Conservation (phyloP, 768 basidiomycete genomes). For the Rhodotorula graminis region DNA sequence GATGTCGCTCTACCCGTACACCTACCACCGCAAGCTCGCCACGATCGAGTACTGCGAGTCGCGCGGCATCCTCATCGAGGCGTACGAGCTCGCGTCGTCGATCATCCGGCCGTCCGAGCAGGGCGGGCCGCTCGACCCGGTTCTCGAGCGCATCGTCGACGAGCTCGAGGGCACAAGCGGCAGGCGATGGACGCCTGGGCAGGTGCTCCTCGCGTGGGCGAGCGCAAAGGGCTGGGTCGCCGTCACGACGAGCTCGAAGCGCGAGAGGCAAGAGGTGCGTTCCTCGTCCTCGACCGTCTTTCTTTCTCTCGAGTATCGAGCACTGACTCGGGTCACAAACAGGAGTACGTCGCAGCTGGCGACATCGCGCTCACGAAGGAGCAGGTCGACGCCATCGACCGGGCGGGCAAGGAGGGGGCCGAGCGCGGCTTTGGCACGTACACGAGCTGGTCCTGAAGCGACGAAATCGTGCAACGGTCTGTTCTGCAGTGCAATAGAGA, state of each 20-base stretch:
- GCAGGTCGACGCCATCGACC: slow-evolving; percentile 10
- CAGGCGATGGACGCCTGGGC: background rate
- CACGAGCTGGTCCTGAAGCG: background rate
- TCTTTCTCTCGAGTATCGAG: too few relatives aligned
- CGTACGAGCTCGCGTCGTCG: slow-evolving; percentile 11
- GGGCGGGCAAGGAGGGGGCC: background rate
- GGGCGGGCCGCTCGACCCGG: slow-evolving; percentile 14
- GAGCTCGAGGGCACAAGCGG: background rate
- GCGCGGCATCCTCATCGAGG: slow-evolving; percentile 6
- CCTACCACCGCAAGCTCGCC: background rate
- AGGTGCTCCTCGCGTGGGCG: slow-evolving; percentile 11
- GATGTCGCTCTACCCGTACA: slow-evolving; percentile 18
- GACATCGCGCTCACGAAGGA: background rate
- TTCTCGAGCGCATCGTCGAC: background rate
- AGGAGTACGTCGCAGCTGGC: slow-evolving; percentile 10
- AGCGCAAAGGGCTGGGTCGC: background rate
- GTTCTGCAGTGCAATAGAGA: too few relatives aligned
- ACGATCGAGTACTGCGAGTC: background rate
- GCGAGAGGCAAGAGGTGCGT: background rate
- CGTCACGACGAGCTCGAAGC: slow-evolving; percentile 7
- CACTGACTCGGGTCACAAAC: too few relatives aligned
- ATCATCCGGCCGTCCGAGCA: slow-evolving; percentile 3
- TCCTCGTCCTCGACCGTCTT: too few relatives aligned
- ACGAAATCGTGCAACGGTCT: too few relatives aligned
- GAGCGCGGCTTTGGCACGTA: slow-evolving; percentile 6